Conservation (phyloP, 257 asterid genomes). For the Perilla frutescens region DNA sequence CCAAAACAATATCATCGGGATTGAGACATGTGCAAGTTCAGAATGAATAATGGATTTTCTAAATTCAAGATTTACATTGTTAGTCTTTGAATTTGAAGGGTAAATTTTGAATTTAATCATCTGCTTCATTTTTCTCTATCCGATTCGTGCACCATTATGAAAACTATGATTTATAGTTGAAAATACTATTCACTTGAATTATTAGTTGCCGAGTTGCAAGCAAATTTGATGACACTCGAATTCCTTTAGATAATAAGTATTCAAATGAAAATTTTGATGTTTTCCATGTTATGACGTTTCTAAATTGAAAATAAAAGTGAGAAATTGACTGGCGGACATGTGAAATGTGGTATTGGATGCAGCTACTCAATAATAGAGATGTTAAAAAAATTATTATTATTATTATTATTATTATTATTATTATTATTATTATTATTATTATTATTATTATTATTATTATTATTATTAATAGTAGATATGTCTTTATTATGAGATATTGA, state of each 20-base stretch:
- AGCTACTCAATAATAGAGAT: slow-evolving; percentile 20
- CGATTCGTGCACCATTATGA: not conserved
- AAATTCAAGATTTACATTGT: not conserved
- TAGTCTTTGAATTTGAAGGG: not conserved
- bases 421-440: no score
- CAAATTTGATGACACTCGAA: not conserved
- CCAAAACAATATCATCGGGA: not conserved
- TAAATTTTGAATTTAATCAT: not conserved
- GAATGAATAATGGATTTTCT: not conserved
- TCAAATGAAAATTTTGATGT: not conserved
- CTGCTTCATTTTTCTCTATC: not conserved
- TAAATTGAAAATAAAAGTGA: slow-evolving; percentile 4
- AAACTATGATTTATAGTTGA: not conserved
- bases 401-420: no score
- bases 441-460: no score
- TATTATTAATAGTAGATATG: no score
- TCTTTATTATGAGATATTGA: not conserved
- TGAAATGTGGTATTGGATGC: slow-evolving; percentile 29
- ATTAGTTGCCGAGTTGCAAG: no score
- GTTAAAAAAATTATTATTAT: not conserved
- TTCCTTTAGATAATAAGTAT: no score
- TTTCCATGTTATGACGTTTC: not conserved
- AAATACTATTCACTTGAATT: not conserved
- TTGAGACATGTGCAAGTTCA: not conserved
- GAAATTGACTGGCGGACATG: slow-evolving; percentile 28